Conservation (phyloP, 2,329 filamentous ascomycete species). For the Fonsecaea multimorphosa region DNA sequence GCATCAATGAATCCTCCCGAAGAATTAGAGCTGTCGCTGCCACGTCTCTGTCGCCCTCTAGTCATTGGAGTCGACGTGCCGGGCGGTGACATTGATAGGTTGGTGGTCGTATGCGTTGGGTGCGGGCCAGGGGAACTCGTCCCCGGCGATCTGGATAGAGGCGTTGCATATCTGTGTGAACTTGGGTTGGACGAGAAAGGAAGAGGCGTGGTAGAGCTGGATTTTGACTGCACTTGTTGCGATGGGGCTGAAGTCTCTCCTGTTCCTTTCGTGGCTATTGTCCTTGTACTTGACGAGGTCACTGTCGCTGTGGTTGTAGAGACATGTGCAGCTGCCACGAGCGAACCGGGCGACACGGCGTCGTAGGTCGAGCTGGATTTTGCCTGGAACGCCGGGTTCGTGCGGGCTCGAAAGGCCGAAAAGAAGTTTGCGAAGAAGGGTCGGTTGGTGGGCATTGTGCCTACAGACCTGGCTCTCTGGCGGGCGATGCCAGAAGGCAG, state of each 20-base stretch:
- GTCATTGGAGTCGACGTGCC: conserved; percentile 41
- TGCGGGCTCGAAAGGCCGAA: conserved; percentile 70
- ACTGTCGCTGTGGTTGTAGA: conserved; percentile 47
- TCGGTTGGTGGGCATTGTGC: conserved; percentile 67
- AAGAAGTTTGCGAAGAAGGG: conserved; percentile 72
- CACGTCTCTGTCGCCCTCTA: conserved; percentile 50
- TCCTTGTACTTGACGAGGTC: conserved; percentile 51
- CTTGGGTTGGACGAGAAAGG: conserved; percentile 31
- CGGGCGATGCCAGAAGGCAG: conserved; percentile 12
- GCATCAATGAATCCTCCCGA: conserved; percentile 57
- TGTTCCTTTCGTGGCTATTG: conserved; percentile 56
- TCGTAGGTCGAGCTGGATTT: conserved; percentile 52
- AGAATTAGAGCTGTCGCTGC: conserved; percentile 55
- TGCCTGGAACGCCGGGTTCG: conserved; percentile 60
- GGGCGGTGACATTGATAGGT: conserved; percentile 47
- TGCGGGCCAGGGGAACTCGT: conserved; percentile 36
- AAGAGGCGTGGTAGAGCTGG: conserved; percentile 38
- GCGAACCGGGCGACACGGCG: conserved; percentile 42
- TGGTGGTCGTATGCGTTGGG: conserved; percentile 44
- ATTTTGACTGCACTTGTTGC: conserved; percentile 46
- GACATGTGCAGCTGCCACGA: conserved; percentile 46
- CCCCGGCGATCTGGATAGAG: conserved; percentile 35
- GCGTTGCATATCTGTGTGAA: conserved; percentile 34
- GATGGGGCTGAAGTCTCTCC: conserved; percentile 37
- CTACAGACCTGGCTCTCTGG: conserved; percentile 4